Conservation (phyloP, 2,329 filamentous ascomycete species). For the Diaporthe nobilis region DNA sequence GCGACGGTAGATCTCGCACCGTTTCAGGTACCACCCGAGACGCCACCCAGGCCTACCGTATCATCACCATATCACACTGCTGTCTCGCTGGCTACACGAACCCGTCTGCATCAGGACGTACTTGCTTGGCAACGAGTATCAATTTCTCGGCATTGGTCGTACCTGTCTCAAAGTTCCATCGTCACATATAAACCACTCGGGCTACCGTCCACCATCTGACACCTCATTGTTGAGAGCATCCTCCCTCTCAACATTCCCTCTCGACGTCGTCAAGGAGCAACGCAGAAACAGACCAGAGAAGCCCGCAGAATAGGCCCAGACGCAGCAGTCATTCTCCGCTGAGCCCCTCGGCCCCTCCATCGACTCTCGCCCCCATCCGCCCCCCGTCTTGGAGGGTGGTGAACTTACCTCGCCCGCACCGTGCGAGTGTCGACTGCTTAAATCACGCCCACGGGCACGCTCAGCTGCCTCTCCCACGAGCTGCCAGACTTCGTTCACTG, state of each 20-base stretch:
- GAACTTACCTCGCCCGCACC: constrained; percentile 25
- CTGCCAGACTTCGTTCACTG: constrained; percentile 7
- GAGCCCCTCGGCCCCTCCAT: constrained; percentile 20
- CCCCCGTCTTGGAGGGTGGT: constrained; percentile 35
- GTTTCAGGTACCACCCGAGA: constrained; percentile 31
- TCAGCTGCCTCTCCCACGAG: constrained; percentile 23
- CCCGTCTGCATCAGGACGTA: constrained; percentile 29
- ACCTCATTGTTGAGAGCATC: not conserved
- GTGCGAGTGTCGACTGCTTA: constrained; percentile 4
- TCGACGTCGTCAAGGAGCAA: not conserved
- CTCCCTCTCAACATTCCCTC: not conserved
- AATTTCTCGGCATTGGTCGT: constrained; percentile 38
- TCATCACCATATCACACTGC: constrained; percentile 6
- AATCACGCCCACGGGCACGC: constrained; percentile 17
- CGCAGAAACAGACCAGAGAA: not conserved
- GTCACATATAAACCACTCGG: constrained; percentile 28
- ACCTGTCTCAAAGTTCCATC: constrained; percentile 24
- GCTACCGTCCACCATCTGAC: not conserved
- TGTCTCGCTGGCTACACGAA: constrained; percentile 36
- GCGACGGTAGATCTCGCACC: constrained; percentile 22
- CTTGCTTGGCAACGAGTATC: constrained; percentile 40
- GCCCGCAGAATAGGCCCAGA: constrained; percentile 17
- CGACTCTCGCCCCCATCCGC: not conserved
- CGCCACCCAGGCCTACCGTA: constrained; percentile 28
- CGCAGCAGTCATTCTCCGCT: constrained; percentile 15